Percentiles rank a stretch among this genome's conserved stretches.
Evolutionary conservation across 169 alveolate genomes (phyloP).

Genomic region (Perkinsus olseni): DNA sequence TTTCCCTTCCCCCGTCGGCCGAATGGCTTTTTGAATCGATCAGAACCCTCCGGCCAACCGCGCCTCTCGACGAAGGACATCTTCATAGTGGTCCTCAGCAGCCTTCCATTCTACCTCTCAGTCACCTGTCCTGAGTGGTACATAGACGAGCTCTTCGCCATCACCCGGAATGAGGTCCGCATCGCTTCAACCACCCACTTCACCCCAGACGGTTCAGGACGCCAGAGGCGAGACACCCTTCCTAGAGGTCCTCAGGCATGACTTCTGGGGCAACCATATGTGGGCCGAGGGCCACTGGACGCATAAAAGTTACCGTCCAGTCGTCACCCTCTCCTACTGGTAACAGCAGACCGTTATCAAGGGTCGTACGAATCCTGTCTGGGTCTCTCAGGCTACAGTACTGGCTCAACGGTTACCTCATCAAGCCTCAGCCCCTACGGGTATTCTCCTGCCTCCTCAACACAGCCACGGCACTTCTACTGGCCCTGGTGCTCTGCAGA

Average conservation of each 20-base stretch:
- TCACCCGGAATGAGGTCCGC: conserved; percentile 28
- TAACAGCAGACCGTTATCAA: too few relatives aligned
- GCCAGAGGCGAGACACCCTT: not conserved
- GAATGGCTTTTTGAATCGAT: too few relatives aligned
- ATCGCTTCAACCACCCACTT: too few relatives aligned
- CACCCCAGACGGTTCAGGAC: too few relatives aligned
- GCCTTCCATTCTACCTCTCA: not conserved
- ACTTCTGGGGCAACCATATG: conserved; percentile 37
- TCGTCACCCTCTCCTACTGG: conserved; percentile 22
- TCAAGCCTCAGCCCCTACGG: conserved; percentile 24
- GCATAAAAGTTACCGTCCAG: conserved; percentile 33
- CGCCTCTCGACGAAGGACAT: not conserved
- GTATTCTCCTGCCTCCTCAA: not conserved
- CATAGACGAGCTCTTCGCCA: conserved; percentile 38
- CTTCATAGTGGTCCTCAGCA: not conserved
- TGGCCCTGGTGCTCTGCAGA: not conserved
- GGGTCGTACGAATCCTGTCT: not conserved
- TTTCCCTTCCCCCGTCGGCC: not conserved
- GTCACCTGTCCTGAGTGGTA: conserved; percentile 12
- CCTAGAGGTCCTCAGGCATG: conserved; percentile 14
- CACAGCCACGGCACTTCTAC: not conserved
- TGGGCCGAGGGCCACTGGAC: conserved; percentile 24
- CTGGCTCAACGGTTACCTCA: not conserved
- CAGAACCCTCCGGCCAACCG: not conserved
- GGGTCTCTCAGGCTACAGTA: not conserved